Percentiles rank a stretch among this genome's conserved stretches.
phyloP scores from a whole-genome alignment of 306 rosid genomes.

The Lupinus albus region DNA sequence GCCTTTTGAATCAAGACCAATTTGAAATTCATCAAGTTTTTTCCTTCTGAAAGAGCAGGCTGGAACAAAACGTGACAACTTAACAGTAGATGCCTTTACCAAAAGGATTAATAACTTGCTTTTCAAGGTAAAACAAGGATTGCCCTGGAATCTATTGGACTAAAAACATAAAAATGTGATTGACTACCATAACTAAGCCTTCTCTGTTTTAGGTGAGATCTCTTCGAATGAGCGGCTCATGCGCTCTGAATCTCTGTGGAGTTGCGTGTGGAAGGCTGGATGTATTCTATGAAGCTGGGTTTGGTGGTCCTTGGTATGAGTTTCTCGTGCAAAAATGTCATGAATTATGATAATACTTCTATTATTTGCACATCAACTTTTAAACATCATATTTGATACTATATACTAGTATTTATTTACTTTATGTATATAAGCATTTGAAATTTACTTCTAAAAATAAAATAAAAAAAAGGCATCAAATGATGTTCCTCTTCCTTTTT shows the following conservation, averaged over 20 bases:
- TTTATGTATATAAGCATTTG: too few species aligned
- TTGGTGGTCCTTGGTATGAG: conserved; percentile 94
- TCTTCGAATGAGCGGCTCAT: conserved; percentile 85
- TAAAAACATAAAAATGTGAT: conserved; percentile 26
- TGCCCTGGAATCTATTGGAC: conserved; percentile 25
- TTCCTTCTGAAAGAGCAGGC: conserved; percentile 61
- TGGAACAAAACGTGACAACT: conserved; percentile 80
- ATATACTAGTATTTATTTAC: too few species aligned
- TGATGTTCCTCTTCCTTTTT: conserved; percentile 11
- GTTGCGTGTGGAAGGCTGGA: conserved; percentile 95
- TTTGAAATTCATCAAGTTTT: conserved; percentile 32
- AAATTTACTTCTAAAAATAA: too few species aligned
- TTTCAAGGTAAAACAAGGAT: conserved; percentile 64
- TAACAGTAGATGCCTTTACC: conserved; percentile 67
- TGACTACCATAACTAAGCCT: conserved; percentile 24
- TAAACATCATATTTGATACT: too few species aligned
- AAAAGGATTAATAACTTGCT: conserved; percentile 76
- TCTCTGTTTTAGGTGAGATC: conserved; percentile 81
- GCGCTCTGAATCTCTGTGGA: conserved; percentile 96
- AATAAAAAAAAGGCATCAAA: too few species aligned
- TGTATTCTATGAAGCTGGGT: conserved; percentile 68
- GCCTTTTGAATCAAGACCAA: conserved; percentile 27
- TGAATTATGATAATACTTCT: background rate
- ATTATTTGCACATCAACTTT: too few species aligned
- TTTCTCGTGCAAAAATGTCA: conserved; percentile 28